A percentile compares a stretch with the other conserved stretches of the same genome.
These are phyloP conservation scores for Hygrophoropsis aurantiaca DNA, from an alignment of 768 basidiomycete species.

Conservation along the genomic window DNA sequence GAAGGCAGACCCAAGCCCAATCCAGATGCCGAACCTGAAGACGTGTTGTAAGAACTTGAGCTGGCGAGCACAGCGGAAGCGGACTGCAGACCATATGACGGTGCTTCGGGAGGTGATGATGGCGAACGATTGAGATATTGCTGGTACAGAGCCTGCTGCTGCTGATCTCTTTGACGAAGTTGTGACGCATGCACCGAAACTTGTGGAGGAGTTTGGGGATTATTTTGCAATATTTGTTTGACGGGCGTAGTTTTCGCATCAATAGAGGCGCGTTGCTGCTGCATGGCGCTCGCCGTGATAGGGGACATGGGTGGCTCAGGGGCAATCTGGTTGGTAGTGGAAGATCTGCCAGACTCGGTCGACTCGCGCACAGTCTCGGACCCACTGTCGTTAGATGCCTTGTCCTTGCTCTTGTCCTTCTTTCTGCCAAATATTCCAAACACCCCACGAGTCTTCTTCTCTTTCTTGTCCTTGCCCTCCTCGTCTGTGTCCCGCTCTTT, in stretches of 20 bases:
- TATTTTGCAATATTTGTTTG: constrained; percentile 23
- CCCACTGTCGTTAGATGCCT: constrained; percentile 50
- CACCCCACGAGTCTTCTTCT: constrained; percentile 68
- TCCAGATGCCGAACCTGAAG: constrained; percentile 40
- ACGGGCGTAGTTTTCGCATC: constrained; percentile 20
- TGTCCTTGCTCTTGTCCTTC: constrained; percentile 75
- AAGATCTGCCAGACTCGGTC: constrained; percentile 63
- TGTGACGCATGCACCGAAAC: constrained; percentile 65
- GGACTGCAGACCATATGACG: constrained; percentile 75
- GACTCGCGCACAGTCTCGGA: constrained; percentile 51
- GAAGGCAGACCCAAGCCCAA: constrained; percentile 48
- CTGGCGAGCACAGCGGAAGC: constrained; percentile 62
- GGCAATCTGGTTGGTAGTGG: constrained; percentile 36
- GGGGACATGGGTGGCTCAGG: constrained; percentile 45
- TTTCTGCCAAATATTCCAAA: constrained; percentile 77
- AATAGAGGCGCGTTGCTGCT: constrained; percentile 44
- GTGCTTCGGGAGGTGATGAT: constrained; percentile 71
- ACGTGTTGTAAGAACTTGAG: constrained; percentile 40
- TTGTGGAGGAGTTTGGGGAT: constrained; percentile 29
- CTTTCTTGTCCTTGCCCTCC: constrained; percentile 53
- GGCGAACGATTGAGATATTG: constrained; percentile 89
- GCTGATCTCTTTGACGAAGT: constrained; percentile 83
- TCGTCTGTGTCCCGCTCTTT: constrained; percentile 47
- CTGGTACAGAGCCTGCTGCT: constrained; percentile 84
- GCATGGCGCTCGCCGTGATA: constrained; percentile 50